Base-by-base conservation (phyloP, 192 early-diverging fungal species). In the Gonapodya prolifera region DNA sequence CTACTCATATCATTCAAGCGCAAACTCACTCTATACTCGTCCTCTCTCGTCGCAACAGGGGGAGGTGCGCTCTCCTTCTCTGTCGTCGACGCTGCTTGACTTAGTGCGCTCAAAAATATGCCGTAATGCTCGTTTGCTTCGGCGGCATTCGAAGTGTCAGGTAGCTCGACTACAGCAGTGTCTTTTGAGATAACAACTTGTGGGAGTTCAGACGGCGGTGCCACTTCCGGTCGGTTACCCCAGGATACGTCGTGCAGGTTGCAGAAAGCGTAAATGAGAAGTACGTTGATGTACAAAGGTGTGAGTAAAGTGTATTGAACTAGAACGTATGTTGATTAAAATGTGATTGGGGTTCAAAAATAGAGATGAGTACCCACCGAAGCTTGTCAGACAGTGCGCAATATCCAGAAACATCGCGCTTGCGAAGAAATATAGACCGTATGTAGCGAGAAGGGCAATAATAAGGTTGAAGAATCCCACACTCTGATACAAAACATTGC, bases 161-260 rank as follows among this genome's bases (percentile, higher is more conserved):
- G 91, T 1, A 97, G 83, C 34, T 91, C 85, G 34, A 97, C 85
- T 78, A 93, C 92, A 69, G 86, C 87, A 35, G 81, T 73, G 71
- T 73, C 31, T 30, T 8, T 29, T 73, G 2, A 16, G 2, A 32
- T 23, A 8, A 16, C 45, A 8, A 61, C 45, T 61, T 61, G 45
- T 61, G 45, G 45, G 45, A 61, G 45, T 23, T 77, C 17, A 87
- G 80, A 61, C 79, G 45, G 45, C 83, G 61, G 87, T 94, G 81
- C 95, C 94, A 80, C 95, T 93, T 83, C 96, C 96, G 69, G 95
- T 8, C 45, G 45, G 45, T 95, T 97, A 75, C 95, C 96, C 96
- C 95, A 98, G 0, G 93, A 92, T 75, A 97, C 94, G 80, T 97
- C 95, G 86, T 96, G 94, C 0, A 94, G 91, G 88, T 97, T 97